Conservation (phyloP, 2,329 filamentous ascomycete genomes). For the Aureobasidium lini region DNA sequence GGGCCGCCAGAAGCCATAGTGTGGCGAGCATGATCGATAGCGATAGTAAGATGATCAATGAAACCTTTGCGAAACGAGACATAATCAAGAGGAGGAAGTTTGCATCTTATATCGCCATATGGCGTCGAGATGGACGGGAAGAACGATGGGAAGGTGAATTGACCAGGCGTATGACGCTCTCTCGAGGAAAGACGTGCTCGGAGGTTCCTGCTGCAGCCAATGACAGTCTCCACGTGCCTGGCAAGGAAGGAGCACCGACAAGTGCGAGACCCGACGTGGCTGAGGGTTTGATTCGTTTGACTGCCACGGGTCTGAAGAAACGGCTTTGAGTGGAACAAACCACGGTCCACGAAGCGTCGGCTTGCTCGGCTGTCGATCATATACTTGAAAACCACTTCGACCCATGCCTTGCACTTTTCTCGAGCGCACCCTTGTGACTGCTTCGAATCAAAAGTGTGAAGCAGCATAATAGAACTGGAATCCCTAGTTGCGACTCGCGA, state of each 20-base stretch:
- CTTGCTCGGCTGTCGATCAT: slow-evolving; percentile 1
- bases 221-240: slow-evolving; percentile 10
- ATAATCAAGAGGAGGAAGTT: neutral
- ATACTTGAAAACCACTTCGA: neutral
- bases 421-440: no score
- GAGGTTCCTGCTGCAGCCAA: neutral
- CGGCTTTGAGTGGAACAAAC: slow-evolving; percentile 6
- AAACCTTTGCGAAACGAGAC: neutral
- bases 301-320: slow-evolving; percentile 1
- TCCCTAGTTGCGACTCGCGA: no score
- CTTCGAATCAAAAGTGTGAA: no score
- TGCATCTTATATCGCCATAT: neutral
- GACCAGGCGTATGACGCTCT: neutral
- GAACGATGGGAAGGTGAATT: neutral
- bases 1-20: neutral
- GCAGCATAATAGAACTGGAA: no score
- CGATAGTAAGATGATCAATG: neutral
- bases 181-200: neutral
- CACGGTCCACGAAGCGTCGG: neutral
- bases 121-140: neutral
- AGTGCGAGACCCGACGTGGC: neutral
- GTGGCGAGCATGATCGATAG: slow-evolving; percentile 3
- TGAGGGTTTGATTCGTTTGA: neutral
- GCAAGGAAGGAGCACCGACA: neutral
- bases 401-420: neutral